phyloP scores from a whole-genome alignment of 2,329 filamentous ascomycete species.

The Diaporthe caulivora region DNA sequence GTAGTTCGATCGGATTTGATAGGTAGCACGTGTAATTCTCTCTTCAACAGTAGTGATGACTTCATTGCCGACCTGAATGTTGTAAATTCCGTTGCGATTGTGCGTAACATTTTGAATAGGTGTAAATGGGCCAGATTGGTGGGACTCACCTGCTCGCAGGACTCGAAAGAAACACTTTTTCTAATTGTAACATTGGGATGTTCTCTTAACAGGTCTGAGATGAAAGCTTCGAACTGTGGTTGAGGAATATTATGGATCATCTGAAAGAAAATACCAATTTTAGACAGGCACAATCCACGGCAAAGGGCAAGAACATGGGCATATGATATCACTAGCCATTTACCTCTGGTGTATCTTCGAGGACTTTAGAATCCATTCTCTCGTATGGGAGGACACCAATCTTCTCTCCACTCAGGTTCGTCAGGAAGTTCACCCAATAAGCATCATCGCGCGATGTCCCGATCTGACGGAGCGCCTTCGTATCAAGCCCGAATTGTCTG shows the following conservation, averaged over 20 bases:
- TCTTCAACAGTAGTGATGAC: slow-evolving; percentile 49
- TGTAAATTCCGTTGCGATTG: neutral
- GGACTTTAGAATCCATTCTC: slow-evolving; percentile 48
- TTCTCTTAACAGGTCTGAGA: slow-evolving; percentile 45
- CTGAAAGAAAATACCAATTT: slow-evolving; percentile 22
- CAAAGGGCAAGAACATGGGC: neutral
- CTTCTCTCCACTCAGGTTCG: slow-evolving; percentile 50
- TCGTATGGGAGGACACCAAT: slow-evolving; percentile 53
- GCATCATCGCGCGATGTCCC: slow-evolving; percentile 50
- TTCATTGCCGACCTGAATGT: slow-evolving; percentile 41
- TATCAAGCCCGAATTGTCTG: slow-evolving; percentile 48
- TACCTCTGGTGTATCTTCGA: slow-evolving; percentile 52
- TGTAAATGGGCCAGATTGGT: no score
- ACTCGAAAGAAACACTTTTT: slow-evolving; percentile 51
- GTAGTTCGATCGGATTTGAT: slow-evolving; percentile 48
- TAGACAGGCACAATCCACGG: neutral
- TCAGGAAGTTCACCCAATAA: slow-evolving; percentile 56
- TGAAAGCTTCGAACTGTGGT: slow-evolving; percentile 53
- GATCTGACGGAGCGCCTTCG: slow-evolving; percentile 45
- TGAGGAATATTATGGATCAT: slow-evolving; percentile 60
- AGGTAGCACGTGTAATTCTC: slow-evolving; percentile 42
- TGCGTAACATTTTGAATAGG: no score
- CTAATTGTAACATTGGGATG: slow-evolving; percentile 47
- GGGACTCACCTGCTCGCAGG: slow-evolving; percentile 48
- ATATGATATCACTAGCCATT: no score